Percentiles rank a stretch among this genome's conserved stretches.
These are phyloP conservation scores for Fusarium papillatum DNA, from an alignment of 2,329 filamentous ascomycete genomes.

Conservation along the genomic window DNA sequence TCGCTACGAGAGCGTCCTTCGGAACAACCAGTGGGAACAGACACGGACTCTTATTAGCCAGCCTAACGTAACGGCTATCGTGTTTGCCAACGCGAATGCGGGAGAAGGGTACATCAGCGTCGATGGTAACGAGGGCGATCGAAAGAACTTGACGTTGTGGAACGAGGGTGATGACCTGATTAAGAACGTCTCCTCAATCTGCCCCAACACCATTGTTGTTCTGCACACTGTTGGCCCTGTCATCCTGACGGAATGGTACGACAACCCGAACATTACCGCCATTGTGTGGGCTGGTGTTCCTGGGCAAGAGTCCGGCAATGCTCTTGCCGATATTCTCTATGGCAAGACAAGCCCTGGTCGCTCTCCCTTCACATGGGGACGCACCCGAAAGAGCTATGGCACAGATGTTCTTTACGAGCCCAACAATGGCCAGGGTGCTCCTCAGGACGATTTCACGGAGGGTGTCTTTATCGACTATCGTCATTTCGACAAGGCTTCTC, in stretches of 20 bases:
- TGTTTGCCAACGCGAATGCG: constrained; percentile 90
- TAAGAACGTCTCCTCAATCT: constrained; percentile 81
- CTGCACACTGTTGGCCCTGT: constrained; percentile 90
- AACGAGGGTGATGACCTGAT: constrained; percentile 84
- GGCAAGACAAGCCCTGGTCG: constrained; percentile 85
- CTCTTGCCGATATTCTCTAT: constrained; percentile 86
- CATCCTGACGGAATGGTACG: constrained; percentile 80
- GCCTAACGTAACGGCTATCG: constrained; percentile 78
- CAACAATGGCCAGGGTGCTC: constrained; percentile 75
- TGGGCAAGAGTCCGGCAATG: constrained; percentile 86
- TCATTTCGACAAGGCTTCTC: constrained; percentile 74
- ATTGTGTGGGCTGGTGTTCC: constrained; percentile 87
- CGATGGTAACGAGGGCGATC: constrained; percentile 88
- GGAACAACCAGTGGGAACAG: constrained; percentile 73
- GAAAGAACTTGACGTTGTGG: constrained; percentile 95
- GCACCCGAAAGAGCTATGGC: constrained; percentile 76
- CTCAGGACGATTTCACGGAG: constrained; percentile 82
- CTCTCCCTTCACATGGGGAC: constrained; percentile 85
- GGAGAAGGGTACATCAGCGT: constrained; percentile 91
- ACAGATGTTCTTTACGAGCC: constrained; percentile 75
- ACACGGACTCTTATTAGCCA: constrained; percentile 72
- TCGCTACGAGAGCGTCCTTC: constrained; percentile 75
- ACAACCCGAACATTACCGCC: constrained; percentile 84
- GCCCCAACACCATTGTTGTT: constrained; percentile 92
- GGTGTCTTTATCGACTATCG: constrained; percentile 82